Evolutionary conservation across 257 asterid genomes (phyloP).

Genomic region (Penstemon davidsonii): DNA sequence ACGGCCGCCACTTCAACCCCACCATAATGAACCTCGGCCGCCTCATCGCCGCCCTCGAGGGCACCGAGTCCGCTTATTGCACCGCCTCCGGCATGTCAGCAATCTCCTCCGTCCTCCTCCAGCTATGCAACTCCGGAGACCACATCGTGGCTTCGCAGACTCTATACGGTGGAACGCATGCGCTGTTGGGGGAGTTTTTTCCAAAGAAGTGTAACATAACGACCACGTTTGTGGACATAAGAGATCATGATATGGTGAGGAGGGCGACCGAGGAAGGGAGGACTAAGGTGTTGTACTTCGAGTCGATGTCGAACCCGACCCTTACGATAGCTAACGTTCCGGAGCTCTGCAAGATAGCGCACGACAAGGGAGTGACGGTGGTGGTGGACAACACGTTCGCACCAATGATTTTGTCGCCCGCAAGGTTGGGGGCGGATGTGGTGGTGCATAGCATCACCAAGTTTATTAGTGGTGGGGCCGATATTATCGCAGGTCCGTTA

Average conservation of each 20-base stretch:
- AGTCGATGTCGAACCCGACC: constrained; percentile 77
- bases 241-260: constrained; percentile 53
- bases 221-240: constrained; percentile 81
- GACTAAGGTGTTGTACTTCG: constrained; percentile 79
- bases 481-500: constrained; percentile 75
- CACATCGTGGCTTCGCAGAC: constrained; percentile 84
- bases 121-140: constrained; percentile 87
- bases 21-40: constrained; percentile 90
- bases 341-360: constrained; percentile 76
- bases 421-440: constrained; percentile 84
- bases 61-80: constrained; percentile 96
- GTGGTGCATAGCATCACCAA: constrained; percentile 90
- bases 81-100: constrained; percentile 99
- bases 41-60: constrained; percentile 86
- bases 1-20: constrained; percentile 96
- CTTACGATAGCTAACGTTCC: constrained; percentile 84
- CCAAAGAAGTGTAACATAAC: constrained; percentile 82
- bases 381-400: constrained; percentile 93
- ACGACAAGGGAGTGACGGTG: constrained; percentile 74
- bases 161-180: constrained; percentile 93
- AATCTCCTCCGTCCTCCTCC: constrained; percentile 75
- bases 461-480: constrained; percentile 93
- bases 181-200: constrained; percentile 68
- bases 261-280: constrained; percentile 59
- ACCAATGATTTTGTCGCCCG: constrained; percentile 95